Percentiles rank a stretch among this genome's conserved stretches.
phyloP scores from a whole-genome alignment of 257 asterid species.

The Jasminum sambac region DNA sequence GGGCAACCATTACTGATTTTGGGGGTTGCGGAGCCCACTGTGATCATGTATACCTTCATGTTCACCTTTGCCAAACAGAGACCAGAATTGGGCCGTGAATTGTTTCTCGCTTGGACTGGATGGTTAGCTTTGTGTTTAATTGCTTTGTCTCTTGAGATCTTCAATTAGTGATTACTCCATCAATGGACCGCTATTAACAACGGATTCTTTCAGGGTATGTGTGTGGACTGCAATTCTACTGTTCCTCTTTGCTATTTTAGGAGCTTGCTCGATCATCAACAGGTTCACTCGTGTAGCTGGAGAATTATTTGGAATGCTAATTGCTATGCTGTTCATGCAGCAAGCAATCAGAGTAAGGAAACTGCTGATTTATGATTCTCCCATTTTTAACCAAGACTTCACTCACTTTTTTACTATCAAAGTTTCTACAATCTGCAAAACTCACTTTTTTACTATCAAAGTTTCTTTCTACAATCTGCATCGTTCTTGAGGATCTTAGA shows the following conservation, averaged over 20 bases:
- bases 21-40: slow-evolving; percentile 98
- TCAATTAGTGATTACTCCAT: not conserved
- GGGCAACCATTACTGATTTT: slow-evolving; percentile 88
- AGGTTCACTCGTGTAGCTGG: slow-evolving; percentile 96
- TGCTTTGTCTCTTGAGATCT: not conserved
- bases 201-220: slow-evolving; percentile 65
- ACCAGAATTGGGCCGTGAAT: slow-evolving; percentile 65
- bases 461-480: no score
- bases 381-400: no score
- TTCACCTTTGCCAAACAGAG: slow-evolving; percentile 78
- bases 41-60: slow-evolving; percentile 97
- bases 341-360: slow-evolving; percentile 71
- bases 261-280: slow-evolving; percentile 97
- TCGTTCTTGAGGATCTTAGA: not conserved
- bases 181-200: not conserved
- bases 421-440: no score
- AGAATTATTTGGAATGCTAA: slow-evolving; percentile 88
- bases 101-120: slow-evolving; percentile 95
- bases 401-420: not conserved
- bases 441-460: no score
- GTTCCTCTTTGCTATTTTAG: slow-evolving; percentile 70
- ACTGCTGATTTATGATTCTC: not conserved
- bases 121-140: slow-evolving; percentile 48
- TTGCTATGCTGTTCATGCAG: slow-evolving; percentile 98
- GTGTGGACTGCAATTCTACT: slow-evolving; percentile 90